Evolutionary conservation across 768 basidiomycete genomes (phyloP).

Genomic region (Psilocybe azurescens): DNA sequence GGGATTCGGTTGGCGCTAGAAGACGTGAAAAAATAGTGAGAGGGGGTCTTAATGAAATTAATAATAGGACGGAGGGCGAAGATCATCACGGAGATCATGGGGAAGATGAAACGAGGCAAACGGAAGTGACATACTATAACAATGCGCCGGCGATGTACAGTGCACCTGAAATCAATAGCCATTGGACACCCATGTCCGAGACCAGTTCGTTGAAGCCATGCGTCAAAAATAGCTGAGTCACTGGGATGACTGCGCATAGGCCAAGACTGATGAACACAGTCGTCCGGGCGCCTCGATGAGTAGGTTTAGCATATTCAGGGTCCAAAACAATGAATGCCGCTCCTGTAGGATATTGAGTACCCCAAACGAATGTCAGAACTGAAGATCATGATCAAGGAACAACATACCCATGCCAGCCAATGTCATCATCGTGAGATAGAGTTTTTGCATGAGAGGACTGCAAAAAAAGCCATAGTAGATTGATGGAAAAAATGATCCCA

Average conservation of each 20-base stretch:
- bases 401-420: slow-evolving; percentile 63
- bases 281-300: slow-evolving; percentile 79
- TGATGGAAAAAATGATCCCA: slow-evolving; percentile 80
- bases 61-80: slow-evolving; percentile 19
- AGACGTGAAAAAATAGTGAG: slow-evolving; percentile 21
- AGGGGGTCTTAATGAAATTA: slow-evolving; percentile 16
- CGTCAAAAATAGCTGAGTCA: slow-evolving; percentile 62
- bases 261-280: slow-evolving; percentile 82
- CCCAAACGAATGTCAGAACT: slow-evolving; percentile 25
- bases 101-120: slow-evolving; percentile 25
- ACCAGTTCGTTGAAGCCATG: slow-evolving; percentile 63
- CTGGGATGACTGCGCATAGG: slow-evolving; percentile 68
- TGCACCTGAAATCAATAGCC: slow-evolving; percentile 71
- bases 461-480: slow-evolving; percentile 84
- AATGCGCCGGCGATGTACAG: slow-evolving; percentile 83
- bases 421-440: slow-evolving; percentile 60
- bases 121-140: slow-evolving; percentile 68
- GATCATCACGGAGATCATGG: slow-evolving; percentile 26
- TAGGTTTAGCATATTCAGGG: slow-evolving; percentile 77
- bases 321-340: slow-evolving; percentile 79
- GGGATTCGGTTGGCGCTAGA: slow-evolving; percentile 83
- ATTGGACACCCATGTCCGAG: slow-evolving; percentile 70
- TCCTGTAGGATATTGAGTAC: slow-evolving; percentile 39
- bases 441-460: slow-evolving; percentile 52
- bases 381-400: slow-evolving; percentile 23